phyloP scores from a whole-genome alignment of 1,284 basidiomycete species.

The Ustilago xerochloae region DNA sequence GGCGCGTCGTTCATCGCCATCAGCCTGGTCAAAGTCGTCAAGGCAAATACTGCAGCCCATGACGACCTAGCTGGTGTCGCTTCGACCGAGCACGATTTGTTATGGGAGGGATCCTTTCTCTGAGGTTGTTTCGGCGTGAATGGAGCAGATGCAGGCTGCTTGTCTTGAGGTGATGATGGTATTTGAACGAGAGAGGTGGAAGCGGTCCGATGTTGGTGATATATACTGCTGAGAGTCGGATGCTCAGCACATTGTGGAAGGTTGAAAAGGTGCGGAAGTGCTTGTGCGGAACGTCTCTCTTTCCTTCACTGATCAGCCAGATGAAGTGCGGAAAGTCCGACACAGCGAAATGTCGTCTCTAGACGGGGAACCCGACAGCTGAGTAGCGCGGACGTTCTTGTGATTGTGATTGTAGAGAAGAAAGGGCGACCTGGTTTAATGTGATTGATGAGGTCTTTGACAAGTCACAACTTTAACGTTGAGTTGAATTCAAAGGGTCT shows the following conservation, averaged over 20 bases:
- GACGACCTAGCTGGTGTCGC: not conserved
- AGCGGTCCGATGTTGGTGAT: not conserved
- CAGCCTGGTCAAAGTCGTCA: slow-evolving; percentile 36
- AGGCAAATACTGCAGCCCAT: slow-evolving; percentile 53
- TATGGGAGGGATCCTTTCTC: not conserved
- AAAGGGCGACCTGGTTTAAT: not conserved
- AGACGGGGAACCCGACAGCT: too few species aligned
- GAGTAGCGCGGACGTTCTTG: not conserved
- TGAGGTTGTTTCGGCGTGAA: not conserved
- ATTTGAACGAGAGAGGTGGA: not conserved
- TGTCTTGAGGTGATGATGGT: not conserved
- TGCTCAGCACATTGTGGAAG: not conserved
- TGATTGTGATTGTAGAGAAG: slow-evolving; percentile 2
- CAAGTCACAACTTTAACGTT: not conserved
- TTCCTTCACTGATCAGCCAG: not conserved
- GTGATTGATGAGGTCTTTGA: slow-evolving; percentile 24
- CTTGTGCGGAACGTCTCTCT: not conserved
- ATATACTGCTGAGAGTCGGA: not conserved
- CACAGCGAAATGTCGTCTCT: not conserved
- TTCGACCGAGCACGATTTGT: too few species aligned
- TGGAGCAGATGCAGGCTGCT: not conserved
- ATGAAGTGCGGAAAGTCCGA: not conserved
- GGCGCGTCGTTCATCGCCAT: slow-evolving; percentile 27
- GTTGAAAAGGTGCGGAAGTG: not conserved
- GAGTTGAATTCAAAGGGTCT: not conserved